Conservation (phyloP, 495 filamentous ascomycete species). For the Tuber melanosporum region DNA sequence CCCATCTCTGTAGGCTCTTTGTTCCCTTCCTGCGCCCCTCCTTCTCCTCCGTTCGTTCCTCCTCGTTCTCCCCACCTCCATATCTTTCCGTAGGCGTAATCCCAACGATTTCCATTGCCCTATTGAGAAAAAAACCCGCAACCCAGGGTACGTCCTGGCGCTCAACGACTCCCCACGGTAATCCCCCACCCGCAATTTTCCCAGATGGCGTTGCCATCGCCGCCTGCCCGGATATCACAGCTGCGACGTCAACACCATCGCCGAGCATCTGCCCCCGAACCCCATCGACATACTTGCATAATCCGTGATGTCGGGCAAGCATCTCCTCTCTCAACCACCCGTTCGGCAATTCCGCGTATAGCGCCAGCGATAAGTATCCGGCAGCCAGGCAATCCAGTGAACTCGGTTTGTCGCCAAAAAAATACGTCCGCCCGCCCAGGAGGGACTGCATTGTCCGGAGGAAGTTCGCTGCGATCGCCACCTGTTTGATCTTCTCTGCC, state of each 20-base stretch:
- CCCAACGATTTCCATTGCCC: slow-evolving; percentile 16
- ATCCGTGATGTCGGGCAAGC: slow-evolving; percentile 31
- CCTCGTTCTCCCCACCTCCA: slow-evolving; percentile 5
- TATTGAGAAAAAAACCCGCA: slow-evolving; percentile 21
- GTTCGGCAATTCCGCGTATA: slow-evolving; percentile 63
- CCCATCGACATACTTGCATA: slow-evolving; percentile 17
- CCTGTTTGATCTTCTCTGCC: slow-evolving; percentile 59
- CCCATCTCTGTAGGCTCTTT: slow-evolving; percentile 7
- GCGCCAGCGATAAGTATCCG: slow-evolving; percentile 69
- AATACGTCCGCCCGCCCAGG: slow-evolving; percentile 48
- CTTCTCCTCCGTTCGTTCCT: slow-evolving; percentile 15
- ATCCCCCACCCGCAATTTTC: neutral
- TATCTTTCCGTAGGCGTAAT: neutral
- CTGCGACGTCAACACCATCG: slow-evolving; percentile 7
- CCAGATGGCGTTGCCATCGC: neutral
- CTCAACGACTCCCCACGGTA: slow-evolving; percentile 31
- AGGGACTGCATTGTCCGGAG: slow-evolving; percentile 62
- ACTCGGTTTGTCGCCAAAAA: slow-evolving; percentile 52
- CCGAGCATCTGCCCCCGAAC: slow-evolving; percentile 15
- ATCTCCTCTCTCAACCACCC: slow-evolving; percentile 64
- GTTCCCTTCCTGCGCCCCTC: slow-evolving; percentile 14
- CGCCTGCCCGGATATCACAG: slow-evolving; percentile 15
- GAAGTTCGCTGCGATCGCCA: slow-evolving; percentile 60
- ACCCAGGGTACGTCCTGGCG: slow-evolving; percentile 32
- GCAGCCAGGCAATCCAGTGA: slow-evolving; percentile 70